Evolutionary conservation across 192 early-diverging fungal species (phyloP).

Genomic region (Phycomyces blakesleeanus): DNA sequence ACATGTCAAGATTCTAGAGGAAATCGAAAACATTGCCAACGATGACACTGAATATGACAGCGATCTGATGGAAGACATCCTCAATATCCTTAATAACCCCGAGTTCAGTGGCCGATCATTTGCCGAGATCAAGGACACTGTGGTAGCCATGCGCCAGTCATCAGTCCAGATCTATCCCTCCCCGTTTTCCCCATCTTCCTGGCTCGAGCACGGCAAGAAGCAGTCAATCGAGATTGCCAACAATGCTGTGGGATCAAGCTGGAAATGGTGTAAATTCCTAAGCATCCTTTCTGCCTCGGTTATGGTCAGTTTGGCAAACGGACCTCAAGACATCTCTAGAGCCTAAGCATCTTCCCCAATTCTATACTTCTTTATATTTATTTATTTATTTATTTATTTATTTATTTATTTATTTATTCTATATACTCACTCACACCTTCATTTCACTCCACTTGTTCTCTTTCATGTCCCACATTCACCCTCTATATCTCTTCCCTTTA

Average conservation of each 20-base stretch:
- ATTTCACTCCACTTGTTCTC: no score
- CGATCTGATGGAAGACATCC: constrained; percentile 11
- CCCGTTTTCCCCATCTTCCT: neutral
- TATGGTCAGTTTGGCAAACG: constrained; percentile 18
- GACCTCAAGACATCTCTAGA: constrained; percentile 15
- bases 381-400: no score
- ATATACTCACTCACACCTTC: no score
- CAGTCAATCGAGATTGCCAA: neutral
- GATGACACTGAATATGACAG: neutral
- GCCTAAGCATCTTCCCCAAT: neutral
- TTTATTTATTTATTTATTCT: no score
- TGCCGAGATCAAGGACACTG: constrained; percentile 5
- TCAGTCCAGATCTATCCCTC: neutral
- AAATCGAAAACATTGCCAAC: no score
- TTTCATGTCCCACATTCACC: neutral
- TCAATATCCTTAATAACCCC: constrained; percentile 16
- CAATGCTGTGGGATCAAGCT: constrained; percentile 9
- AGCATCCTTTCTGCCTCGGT: constrained; percentile 22
- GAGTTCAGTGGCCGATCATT: constrained; percentile 7
- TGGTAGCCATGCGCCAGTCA: neutral
- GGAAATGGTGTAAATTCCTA: constrained; percentile 28
- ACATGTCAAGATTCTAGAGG: neutral
- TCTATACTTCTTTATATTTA: neutral
- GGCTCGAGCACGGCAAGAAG: neutral
- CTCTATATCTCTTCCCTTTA: neutral